Percentiles rank a stretch among this genome's conserved stretches.
These are phyloP conservation scores for Pseudopyrenochaeta lycopersici DNA, from an alignment of 2,329 filamentous ascomycete species.

Conservation along the genomic window DNA sequence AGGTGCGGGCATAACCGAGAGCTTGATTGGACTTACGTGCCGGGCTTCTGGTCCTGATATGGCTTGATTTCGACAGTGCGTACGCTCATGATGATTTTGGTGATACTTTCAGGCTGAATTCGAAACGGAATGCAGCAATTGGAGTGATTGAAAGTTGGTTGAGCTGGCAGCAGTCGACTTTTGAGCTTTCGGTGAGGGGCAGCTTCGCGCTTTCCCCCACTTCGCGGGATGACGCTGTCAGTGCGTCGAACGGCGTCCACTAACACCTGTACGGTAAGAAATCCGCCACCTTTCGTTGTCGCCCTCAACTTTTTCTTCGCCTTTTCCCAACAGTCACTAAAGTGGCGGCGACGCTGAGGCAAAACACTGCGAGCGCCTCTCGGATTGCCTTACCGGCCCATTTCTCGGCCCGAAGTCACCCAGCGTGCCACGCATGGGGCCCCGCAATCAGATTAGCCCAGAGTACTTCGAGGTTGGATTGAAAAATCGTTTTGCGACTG, in stretches of 20 bases:
- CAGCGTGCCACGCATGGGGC: not conserved
- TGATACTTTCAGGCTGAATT: conserved; percentile 30
- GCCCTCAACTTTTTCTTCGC: conserved; percentile 14
- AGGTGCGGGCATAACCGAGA: not conserved
- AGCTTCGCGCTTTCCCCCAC: conserved; percentile 31
- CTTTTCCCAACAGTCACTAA: conserved; percentile 14
- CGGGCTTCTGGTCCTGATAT: conserved; percentile 97
- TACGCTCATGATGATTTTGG: conserved; percentile 65
- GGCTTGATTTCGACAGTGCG: conserved; percentile 83
- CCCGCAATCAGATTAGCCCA: not conserved
- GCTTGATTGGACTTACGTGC: conserved; percentile 77
- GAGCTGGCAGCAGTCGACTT: conserved; percentile 33
- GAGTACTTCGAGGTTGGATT: too few relatives aligned
- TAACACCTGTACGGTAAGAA: conserved; percentile 19
- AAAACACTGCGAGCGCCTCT: not conserved
- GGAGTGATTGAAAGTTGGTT: conserved; percentile 11
- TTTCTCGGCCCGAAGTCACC: not conserved
- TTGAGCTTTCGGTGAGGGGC: conserved; percentile 40
- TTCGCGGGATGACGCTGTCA: conserved; percentile 38
- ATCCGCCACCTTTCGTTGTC: conserved; percentile 7
- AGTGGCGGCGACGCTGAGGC: not conserved
- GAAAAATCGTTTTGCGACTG: too few relatives aligned
- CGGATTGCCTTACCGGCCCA: not conserved
- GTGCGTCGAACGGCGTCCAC: conserved; percentile 14
- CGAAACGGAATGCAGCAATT: conserved; percentile 31